phyloP scores from a whole-genome alignment of 2,329 filamentous ascomycete species.

The Ceratocystis ficicola region DNA sequence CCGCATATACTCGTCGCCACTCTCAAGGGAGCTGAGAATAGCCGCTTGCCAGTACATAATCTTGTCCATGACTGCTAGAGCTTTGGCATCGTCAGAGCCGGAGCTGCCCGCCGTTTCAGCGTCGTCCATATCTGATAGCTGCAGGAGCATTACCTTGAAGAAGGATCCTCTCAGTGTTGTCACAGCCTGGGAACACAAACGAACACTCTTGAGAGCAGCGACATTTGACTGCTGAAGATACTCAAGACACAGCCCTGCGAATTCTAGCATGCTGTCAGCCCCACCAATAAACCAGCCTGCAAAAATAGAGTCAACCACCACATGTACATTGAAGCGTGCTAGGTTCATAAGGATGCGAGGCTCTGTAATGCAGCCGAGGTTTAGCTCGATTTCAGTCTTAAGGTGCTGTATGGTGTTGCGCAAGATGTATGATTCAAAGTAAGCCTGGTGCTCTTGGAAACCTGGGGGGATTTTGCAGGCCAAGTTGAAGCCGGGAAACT shows the following conservation, averaged over 20 bases:
- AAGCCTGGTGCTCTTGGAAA: conserved; percentile 87
- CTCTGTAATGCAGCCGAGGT: conserved; percentile 63
- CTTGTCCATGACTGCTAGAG: conserved; percentile 67
- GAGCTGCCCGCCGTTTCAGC: conserved; percentile 6
- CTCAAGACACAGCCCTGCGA: conserved; percentile 72
- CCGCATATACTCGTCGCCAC: conserved; percentile 69
- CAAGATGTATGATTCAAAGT: conserved; percentile 84
- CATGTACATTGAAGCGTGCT: conserved; percentile 62
- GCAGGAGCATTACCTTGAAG: conserved; percentile 64
- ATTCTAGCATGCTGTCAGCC: conserved; percentile 70
- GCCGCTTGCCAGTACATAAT: conserved; percentile 94
- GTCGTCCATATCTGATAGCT: conserved; percentile 72
- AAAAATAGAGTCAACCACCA: conserved; percentile 74
- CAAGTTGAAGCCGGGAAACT: conserved; percentile 77
- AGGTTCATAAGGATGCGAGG: conserved; percentile 79
- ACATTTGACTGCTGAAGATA: conserved; percentile 80
- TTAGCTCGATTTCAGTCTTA: conserved; percentile 54
- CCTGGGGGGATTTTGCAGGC: conserved; percentile 83
- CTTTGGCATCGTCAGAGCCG: conserved; percentile 30
- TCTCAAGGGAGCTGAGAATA: conserved; percentile 63
- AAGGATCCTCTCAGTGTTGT: conserved; percentile 64
- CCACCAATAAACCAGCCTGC: conserved; percentile 95
- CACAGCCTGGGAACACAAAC: conserved; percentile 80
- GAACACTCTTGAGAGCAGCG: conserved; percentile 67
- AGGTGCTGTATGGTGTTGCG: conserved; percentile 61